A percentile compares a stretch with the other conserved stretches of the same genome.
Conservation (phyloP, 2,329 filamentous ascomycete genomes). For the Didymella lethalis region DNA sequence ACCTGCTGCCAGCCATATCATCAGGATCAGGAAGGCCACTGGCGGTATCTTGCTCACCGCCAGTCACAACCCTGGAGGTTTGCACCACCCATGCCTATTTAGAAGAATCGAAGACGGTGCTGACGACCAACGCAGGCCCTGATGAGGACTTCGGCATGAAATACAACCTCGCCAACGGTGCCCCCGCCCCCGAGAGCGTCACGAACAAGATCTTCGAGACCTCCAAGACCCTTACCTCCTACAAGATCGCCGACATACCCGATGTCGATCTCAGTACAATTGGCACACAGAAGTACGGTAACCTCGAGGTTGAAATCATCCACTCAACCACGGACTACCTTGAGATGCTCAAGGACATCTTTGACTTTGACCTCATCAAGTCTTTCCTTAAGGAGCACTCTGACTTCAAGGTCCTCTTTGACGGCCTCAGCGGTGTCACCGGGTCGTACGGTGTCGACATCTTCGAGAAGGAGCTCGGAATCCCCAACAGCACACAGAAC, state of each 20-base stretch:
- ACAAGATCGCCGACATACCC: conserved; percentile 89
- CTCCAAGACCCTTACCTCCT: conserved; percentile 87
- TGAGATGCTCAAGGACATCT: conserved; percentile 96
- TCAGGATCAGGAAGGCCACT: conserved; percentile 92
- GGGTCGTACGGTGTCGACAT: conserved; percentile 94
- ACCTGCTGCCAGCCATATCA: conserved; percentile 93
- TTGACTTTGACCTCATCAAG: conserved; percentile 96
- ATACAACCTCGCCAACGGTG: conserved; percentile 97
- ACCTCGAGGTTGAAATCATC: conserved; percentile 92
- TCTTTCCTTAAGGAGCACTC: conserved; percentile 85
- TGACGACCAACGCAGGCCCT: conserved; percentile 67
- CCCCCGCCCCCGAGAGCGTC: conserved; percentile 91
- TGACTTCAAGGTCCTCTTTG: conserved; percentile 97
- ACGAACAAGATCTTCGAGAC: conserved; percentile 98
- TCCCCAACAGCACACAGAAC: conserved; percentile 85
- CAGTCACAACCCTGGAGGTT: conserved; percentile 97
- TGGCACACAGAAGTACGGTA: conserved; percentile 83
- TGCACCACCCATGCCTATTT: conserved; percentile 12
- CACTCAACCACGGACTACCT: conserved; percentile 93
- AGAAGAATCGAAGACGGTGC: neutral
- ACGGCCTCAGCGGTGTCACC: conserved; percentile 92
- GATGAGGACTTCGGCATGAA: conserved; percentile 99
- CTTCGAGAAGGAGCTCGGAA: conserved; percentile 91
- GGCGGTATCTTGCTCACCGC: conserved; percentile 96
- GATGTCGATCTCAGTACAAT: conserved; percentile 84